Percentiles rank a stretch among this genome's conserved stretches.
Conservation (phyloP, 2,329 filamentous ascomycete species). For the Scortechinia acanthostroma region DNA sequence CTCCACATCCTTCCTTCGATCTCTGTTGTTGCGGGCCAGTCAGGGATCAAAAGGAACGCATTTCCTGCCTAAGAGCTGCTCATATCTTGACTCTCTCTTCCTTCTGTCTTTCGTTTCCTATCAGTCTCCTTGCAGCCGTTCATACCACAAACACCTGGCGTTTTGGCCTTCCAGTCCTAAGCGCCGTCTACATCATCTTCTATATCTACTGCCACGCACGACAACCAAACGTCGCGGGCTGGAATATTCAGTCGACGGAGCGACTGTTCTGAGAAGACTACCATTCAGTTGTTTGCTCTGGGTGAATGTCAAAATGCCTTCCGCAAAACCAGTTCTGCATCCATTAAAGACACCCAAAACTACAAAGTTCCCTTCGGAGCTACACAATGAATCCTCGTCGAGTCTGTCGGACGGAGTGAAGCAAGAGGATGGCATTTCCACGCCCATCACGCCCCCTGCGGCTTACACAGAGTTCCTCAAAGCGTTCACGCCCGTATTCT, state of each 20-base stretch:
- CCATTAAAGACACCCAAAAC: not conserved
- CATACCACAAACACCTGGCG: too few species aligned
- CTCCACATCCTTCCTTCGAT: too few species aligned
- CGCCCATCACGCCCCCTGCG: constrained; percentile 52
- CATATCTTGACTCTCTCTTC: not conserved
- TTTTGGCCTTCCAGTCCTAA: too few species aligned
- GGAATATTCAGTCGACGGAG: too few species aligned
- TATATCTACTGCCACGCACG: too few species aligned
- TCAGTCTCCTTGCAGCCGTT: not conserved
- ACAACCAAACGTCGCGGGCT: too few species aligned
- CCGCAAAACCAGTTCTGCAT: not conserved
- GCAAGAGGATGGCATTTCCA: constrained; percentile 12
- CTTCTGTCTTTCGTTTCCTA: not conserved
- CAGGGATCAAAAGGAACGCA: too few species aligned
- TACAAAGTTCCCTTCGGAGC: not conserved
- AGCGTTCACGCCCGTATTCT: constrained; percentile 38
- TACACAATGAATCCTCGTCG: not conserved
- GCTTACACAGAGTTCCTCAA: constrained; percentile 60
- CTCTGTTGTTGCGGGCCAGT: too few species aligned
- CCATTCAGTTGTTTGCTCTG: not conserved
- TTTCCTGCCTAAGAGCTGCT: too few species aligned
- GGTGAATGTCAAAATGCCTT: not conserved
- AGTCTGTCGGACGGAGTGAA: not conserved
- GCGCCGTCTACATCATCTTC: too few species aligned
- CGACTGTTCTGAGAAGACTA: too few species aligned